phyloP scores from a whole-genome alignment of 305 asterid species.

The Fraxinus paxiana region DNA sequence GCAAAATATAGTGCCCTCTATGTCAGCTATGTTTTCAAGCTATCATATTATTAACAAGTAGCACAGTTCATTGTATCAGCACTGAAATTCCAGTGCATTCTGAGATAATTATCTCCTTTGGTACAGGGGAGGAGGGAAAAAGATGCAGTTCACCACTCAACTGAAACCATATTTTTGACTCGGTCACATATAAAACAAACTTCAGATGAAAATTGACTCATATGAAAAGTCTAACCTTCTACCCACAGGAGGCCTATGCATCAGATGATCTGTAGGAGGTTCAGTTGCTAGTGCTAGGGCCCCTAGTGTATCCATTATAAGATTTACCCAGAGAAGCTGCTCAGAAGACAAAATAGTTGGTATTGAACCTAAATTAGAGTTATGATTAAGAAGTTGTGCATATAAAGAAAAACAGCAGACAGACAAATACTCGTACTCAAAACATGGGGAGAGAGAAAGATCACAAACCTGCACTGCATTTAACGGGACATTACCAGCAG shows the following conservation, averaged over 20 bases:
- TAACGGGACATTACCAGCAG: conserved; percentile 6
- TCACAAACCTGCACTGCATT: conserved; percentile 9
- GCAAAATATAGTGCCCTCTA: neutral
- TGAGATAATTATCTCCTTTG: neutral
- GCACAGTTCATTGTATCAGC: neutral
- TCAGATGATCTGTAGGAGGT: conserved; percentile 53
- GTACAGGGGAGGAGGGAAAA: neutral
- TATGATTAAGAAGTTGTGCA: neutral
- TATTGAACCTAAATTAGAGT: neutral
- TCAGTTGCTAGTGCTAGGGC: conserved; percentile 57
- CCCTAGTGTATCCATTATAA: conserved; percentile 55
- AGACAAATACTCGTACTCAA: neutral
- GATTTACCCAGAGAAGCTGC: conserved; percentile 62
- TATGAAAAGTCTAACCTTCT: conserved; percentile 37
- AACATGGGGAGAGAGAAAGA: neutral
- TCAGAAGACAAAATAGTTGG: neutral
- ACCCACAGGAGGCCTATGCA: conserved; percentile 53
- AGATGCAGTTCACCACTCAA: neutral
- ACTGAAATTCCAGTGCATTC: neutral
- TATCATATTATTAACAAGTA: neutral
- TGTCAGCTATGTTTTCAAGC: neutral
- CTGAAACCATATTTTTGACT: neutral
- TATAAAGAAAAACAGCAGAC: neutral
- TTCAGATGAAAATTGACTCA: neutral
- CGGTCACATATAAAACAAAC: neutral